Percentiles rank a stretch among this genome's conserved stretches.
Evolutionary conservation across 139 green algal species (phyloP).

Genomic region (Chlamydomonas urium): DNA sequence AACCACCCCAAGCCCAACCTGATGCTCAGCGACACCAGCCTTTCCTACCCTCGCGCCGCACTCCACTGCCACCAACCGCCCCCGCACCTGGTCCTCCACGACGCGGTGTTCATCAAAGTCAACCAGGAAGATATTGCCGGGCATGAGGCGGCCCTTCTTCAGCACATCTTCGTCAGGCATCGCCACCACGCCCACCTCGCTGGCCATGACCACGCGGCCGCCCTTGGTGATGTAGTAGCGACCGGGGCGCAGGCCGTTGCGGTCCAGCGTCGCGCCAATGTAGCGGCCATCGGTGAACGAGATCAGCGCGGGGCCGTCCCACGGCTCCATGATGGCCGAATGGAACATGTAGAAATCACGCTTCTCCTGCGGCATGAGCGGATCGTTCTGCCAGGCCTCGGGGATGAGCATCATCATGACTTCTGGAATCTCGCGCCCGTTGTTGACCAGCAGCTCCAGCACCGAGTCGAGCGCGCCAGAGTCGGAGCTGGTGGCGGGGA

Average conservation of each 20-base stretch:
- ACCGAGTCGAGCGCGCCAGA: conserved; percentile 83
- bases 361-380: conserved; percentile 72
- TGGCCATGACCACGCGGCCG: conserved; percentile 56
- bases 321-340: conserved; percentile 93
- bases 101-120: conserved; percentile 88
- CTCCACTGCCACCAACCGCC: no score
- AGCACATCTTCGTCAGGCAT: conserved; percentile 72
- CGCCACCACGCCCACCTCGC: conserved; percentile 88
- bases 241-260: conserved; percentile 93
- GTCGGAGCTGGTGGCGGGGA: conserved; percentile 80
- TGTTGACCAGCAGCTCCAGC: conserved; percentile 83
- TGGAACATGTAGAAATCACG: conserved; percentile 90
- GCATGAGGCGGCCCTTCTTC: conserved; percentile 89
- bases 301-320: conserved; percentile 92
- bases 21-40: no score
- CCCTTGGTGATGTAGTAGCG: conserved; percentile 92
- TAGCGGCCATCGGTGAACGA: conserved; percentile 91
- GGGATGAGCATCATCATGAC: conserved; percentile 97
- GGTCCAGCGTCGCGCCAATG: conserved; percentile 91
- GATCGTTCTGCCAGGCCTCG: conserved; percentile 91
- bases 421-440: conserved; percentile 79
- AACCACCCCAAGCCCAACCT: no score
- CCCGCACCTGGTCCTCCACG: conserved; percentile 73
- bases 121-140: conserved; percentile 95
- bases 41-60: no score